A percentile compares a stretch with the other conserved stretches of the same genome.
phyloP scores from a whole-genome alignment of 169 alveolate genomes.

The Eimeria praecox region DNA sequence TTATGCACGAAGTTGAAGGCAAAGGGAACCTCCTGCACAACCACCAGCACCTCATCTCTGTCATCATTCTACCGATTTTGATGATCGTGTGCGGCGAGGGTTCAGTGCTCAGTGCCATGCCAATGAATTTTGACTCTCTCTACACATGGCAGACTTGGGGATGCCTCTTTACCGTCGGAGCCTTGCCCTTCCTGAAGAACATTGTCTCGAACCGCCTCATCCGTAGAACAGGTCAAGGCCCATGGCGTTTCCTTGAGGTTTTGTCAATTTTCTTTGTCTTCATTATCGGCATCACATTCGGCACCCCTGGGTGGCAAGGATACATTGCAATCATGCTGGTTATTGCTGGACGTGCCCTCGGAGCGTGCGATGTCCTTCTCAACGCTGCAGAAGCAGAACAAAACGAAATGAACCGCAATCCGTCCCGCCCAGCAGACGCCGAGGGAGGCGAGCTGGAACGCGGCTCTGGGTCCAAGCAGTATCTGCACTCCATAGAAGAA shows the following conservation, averaged over 20 bases:
- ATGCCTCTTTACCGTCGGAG: constrained; percentile 94
- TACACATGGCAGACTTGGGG: constrained; percentile 96
- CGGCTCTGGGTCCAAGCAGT: constrained; percentile 75
- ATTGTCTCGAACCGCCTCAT: constrained; percentile 94
- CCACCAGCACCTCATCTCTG: constrained; percentile 95
- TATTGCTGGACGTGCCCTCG: constrained; percentile 89
- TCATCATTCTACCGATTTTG: constrained; percentile 91
- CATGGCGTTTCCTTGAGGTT: constrained; percentile 95
- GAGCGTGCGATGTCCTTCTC: constrained; percentile 89
- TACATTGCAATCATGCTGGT: constrained; percentile 87
- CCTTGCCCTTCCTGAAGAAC: constrained; percentile 95
- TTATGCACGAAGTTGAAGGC: constrained; percentile 95
- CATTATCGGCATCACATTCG: constrained; percentile 92
- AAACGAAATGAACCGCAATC: constrained; percentile 69
- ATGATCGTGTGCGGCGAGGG: constrained; percentile 91
- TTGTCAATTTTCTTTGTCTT: constrained; percentile 93
- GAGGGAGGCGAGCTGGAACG: constrained; percentile 78
- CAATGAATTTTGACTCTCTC: constrained; percentile 87
- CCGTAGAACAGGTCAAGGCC: constrained; percentile 96
- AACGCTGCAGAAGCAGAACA: constrained; percentile 87
- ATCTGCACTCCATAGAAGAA: constrained; percentile 78
- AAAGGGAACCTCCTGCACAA: constrained; percentile 95
- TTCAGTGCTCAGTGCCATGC: constrained; percentile 87
- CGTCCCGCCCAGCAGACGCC: constrained; percentile 38
- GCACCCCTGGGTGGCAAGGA: constrained; percentile 88